These are phyloP conservation scores for Wickerhamomyces rabaulensis DNA, from an alignment of 805 yeast genomes.

Conservation along the genomic window DNA sequence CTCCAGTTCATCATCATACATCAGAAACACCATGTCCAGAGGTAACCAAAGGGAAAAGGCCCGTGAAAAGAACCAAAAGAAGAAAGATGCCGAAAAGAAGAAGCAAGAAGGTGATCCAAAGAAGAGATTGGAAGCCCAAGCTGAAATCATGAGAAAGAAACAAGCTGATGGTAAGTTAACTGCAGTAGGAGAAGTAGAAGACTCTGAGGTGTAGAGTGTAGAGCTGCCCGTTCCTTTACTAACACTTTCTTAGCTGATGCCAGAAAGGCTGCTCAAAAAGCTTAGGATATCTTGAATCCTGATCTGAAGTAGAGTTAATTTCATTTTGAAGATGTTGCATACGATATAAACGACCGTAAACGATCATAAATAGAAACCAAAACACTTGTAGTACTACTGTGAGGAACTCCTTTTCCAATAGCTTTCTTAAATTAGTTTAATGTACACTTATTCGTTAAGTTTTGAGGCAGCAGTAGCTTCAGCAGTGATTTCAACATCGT, in stretches of 20 bases:
- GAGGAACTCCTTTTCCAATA: not conserved
- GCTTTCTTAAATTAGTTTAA: not conserved
- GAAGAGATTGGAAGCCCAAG: conserved; percentile 83
- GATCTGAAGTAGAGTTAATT: conserved; percentile 4
- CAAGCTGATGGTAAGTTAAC: conserved; percentile 68
- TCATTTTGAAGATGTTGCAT: not conserved
- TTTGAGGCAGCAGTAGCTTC: conserved; percentile 28
- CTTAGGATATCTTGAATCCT: conserved; percentile 3
- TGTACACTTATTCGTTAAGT: not conserved
- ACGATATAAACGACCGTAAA: not conserved
- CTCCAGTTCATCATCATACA: conserved; percentile 11
- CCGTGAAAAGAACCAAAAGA: conserved; percentile 80
- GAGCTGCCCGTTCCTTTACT: conserved; percentile 1
- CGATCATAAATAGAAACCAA: not conserved
- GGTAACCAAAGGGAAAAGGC: conserved; percentile 97
- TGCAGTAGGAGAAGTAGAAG: not conserved
- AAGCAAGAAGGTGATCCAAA: conserved; percentile 81
- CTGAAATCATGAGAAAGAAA: conserved; percentile 83
- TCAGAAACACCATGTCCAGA: conserved; percentile 65
- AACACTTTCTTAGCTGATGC: conserved; percentile 41
- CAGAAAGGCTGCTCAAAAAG: conserved; percentile 31
- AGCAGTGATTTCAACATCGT: conserved; percentile 85
- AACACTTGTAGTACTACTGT: not conserved
- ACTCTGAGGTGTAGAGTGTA: not conserved
- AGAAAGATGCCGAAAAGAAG: conserved; percentile 57